Evolutionary conservation across 768 basidiomycete genomes (phyloP).

Genomic region (Mycena leptocephala): DNA sequence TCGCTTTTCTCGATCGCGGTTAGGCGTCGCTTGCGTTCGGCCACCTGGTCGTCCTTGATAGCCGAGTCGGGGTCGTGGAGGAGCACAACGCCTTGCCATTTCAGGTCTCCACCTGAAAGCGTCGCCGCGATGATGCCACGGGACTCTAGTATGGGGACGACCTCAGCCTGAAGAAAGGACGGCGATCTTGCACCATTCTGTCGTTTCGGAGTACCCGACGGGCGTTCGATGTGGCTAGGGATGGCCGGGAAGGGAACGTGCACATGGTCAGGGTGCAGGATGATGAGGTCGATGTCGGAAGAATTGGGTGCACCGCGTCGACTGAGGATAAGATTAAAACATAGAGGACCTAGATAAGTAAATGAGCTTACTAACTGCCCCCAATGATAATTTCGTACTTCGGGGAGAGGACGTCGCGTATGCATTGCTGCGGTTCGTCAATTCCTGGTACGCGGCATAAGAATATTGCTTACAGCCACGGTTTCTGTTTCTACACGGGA

Average conservation of each 20-base stretch:
- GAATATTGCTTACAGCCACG: conserved; percentile 58
- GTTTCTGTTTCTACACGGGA: conserved; percentile 60
- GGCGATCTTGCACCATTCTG: neutral
- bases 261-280: conserved; percentile 63
- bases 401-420: conserved; percentile 61
- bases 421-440: conserved; percentile 59
- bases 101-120: conserved; percentile 46
- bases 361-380: conserved; percentile 69
- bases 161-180: conserved; percentile 52
- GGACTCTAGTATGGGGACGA: conserved; percentile 60
- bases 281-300: conserved; percentile 58
- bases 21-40: conserved; percentile 42
- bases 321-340: conserved; percentile 47
- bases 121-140: conserved; percentile 63
- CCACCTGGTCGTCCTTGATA: conserved; percentile 35
- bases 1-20: conserved; percentile 43
- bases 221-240: conserved; percentile 33
- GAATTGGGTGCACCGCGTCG: conserved; percentile 61
- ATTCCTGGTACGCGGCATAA: neutral
- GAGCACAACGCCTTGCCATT: conserved; percentile 70
- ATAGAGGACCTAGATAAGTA: neutral
- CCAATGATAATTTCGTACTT: conserved; percentile 67
- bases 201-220: conserved; percentile 3
- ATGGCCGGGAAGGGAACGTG: conserved; percentile 53
- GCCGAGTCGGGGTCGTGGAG: conserved; percentile 54